Evolutionary conservation across 1,139 yeast genomes (phyloP).

Genomic region (Protomyces lactucae-debilis): DNA sequence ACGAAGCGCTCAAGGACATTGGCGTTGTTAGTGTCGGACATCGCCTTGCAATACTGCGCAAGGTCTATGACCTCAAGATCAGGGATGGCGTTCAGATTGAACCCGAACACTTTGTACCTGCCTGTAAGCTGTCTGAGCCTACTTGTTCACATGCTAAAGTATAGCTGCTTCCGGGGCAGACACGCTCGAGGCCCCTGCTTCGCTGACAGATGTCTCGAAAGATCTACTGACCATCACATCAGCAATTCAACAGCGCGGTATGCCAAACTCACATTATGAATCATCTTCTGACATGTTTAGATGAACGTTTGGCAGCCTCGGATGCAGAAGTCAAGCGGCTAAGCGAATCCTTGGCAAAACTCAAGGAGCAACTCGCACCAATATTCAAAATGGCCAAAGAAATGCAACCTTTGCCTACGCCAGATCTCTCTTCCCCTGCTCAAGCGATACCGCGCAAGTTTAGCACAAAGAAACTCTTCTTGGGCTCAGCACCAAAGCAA

Average conservation of each 20-base stretch:
- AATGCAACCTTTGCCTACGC: constrained; percentile 45
- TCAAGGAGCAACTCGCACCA: constrained; percentile 44
- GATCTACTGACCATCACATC: constrained; percentile 31
- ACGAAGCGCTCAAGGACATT: constrained; percentile 42
- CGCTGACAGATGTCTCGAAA: constrained; percentile 15
- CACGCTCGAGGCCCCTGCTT: background rate
- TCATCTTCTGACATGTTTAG: constrained; percentile 34
- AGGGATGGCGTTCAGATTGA: constrained; percentile 37
- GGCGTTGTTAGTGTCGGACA: constrained; percentile 45
- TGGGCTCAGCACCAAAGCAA: constrained; percentile 21
- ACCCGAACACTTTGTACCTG: constrained; percentile 36
- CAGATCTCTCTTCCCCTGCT: constrained; percentile 35
- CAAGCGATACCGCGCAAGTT: constrained; percentile 5
- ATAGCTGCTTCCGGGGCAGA: constrained; percentile 7
- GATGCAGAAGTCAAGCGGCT: constrained; percentile 41
- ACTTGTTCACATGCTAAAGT: background rate
- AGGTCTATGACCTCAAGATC: constrained; percentile 39
- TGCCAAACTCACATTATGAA: background rate
- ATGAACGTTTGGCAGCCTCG: constrained; percentile 39
- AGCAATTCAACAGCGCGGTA: constrained; percentile 33
- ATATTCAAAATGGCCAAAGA: constrained; percentile 43
- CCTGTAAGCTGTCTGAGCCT: background rate
- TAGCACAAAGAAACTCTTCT: constrained; percentile 26
- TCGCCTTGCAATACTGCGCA: constrained; percentile 41
- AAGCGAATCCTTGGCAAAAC: constrained; percentile 37